Evolutionary conservation across 805 yeast species (phyloP), one percentile per base, ranked within the genome.

Genomic region (Soucietia sequanensis): DNA sequence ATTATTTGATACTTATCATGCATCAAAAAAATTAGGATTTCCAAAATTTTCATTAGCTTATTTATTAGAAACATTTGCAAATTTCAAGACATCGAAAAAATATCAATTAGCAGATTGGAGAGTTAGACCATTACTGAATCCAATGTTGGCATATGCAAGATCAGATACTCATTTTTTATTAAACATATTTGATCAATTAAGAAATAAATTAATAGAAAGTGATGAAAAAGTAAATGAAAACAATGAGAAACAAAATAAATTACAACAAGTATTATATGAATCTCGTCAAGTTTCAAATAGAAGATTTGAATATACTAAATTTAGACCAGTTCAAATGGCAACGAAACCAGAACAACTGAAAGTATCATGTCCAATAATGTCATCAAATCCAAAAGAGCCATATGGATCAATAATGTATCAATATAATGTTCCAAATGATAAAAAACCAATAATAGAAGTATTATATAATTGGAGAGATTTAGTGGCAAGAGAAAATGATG

Each of bases 71-170:
- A 72, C 72, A 17, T 87, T 72, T 58, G 95, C 93, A 3, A 71
- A 77, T 28, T 93, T 93, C 60, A 80, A 78, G 44, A 89, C 99
- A 0, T 85, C 96, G 10, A 93, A 93, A 52, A 85, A 90, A 62
- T 93, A 90, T 62, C 99, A 93, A 62, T 65, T 90, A 41, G 95
- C 98, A 1, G 99, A 93, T 60, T 93, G 99, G 99, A 76, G 99
- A 55, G 62, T 82, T 5, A 73, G 99, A 45, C 99, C 99, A 0
- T 63, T 93, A 33, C 75, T 86, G 1, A 57, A 66, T 7, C 79
- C 86, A 24, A 83, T 93, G 90, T 60, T 70, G 41, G 76, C 82
- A 11, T 93, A 93, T 57, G 99, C 99, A 0, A 75, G 95, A 44
- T 84, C 96, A 0, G 99, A 93, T 60, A 93, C 99, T 0, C 99